A percentile compares a stretch with the other conserved stretches of the same genome.
phyloP scores from a whole-genome alignment of 352 stramenopile species.

The Pythium monospermum region DNA sequence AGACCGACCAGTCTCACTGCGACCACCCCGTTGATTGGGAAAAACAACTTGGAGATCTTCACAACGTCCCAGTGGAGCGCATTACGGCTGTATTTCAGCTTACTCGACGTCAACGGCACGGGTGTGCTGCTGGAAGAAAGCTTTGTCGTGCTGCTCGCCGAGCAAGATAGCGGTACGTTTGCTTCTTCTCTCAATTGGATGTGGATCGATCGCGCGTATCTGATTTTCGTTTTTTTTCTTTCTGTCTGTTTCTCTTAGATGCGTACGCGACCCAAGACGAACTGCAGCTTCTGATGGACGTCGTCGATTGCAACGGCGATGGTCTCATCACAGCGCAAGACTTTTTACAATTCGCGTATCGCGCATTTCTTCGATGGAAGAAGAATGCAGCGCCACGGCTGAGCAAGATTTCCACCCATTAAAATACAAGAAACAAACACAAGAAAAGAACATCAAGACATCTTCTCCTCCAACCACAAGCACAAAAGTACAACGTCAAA shows the following conservation, averaged over 20 bases:
- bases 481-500: too few species aligned
- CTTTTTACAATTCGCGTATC: slow-evolving; percentile 80
- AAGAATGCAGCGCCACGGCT: slow-evolving; percentile 22
- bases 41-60: slow-evolving; percentile 50
- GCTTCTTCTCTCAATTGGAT: neutral
- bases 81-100: slow-evolving; percentile 65
- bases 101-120: slow-evolving; percentile 63
- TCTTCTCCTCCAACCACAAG: too few species aligned
- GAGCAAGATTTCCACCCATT: slow-evolving; percentile 2
- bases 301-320: slow-evolving; percentile 76
- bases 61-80: slow-evolving; percentile 70
- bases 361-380: slow-evolving; percentile 60
- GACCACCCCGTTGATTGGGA: neutral
- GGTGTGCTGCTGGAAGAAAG: slow-evolving; percentile 76
- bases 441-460: too few species aligned
- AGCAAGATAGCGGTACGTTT: slow-evolving; percentile 72
- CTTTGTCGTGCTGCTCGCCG: slow-evolving; percentile 71
- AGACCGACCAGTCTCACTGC: too few species aligned
- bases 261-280: slow-evolving; percentile 82
- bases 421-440: too few species aligned
- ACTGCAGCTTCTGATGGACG: slow-evolving; percentile 67
- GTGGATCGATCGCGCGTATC: neutral
- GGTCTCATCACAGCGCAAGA: slow-evolving; percentile 72
- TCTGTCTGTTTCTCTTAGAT: slow-evolving; percentile 30
- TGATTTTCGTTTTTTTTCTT: neutral